These are phyloP conservation scores for Firmiana major DNA, from an alignment of 345 rosid genomes.

Conservation along the genomic window DNA sequence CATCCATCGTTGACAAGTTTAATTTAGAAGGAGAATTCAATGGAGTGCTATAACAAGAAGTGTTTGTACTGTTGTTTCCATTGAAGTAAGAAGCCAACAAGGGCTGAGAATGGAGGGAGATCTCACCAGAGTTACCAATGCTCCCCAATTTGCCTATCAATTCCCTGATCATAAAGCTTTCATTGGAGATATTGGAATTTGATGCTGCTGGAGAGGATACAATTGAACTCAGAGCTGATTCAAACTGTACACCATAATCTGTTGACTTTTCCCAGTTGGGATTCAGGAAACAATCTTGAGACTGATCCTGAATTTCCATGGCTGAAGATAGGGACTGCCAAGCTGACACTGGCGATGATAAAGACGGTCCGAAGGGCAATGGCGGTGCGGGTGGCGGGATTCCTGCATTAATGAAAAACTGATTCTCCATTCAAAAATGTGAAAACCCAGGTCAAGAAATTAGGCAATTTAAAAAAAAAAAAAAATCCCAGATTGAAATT, in stretches of 20 bases:
- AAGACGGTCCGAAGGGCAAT: not conserved
- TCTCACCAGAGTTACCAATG: slow-evolving; percentile 38
- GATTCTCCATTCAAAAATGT: slow-evolving; percentile 37
- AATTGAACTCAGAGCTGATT: slow-evolving; percentile 65
- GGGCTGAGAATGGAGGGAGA: slow-evolving; percentile 34
- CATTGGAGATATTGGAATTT: slow-evolving; percentile 46
- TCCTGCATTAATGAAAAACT: slow-evolving; percentile 38
- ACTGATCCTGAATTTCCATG: slow-evolving; percentile 28
- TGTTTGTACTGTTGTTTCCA: slow-evolving; percentile 35
- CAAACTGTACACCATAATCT: slow-evolving; percentile 27
- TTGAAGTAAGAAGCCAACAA: slow-evolving; percentile 15
- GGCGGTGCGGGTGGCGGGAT: not conserved
- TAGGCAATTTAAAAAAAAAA: not conserved
- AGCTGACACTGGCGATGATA: slow-evolving; percentile 21
- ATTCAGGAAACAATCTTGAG: slow-evolving; percentile 26
- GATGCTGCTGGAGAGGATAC: slow-evolving; percentile 72
- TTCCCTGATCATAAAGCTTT: slow-evolving; percentile 52
- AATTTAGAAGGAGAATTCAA: slow-evolving; percentile 48
- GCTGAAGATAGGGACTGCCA: slow-evolving; percentile 29
- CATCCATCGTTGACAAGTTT: slow-evolving; percentile 16
- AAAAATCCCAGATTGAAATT: not conserved
- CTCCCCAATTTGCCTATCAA: slow-evolving; percentile 59
- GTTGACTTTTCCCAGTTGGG: slow-evolving; percentile 16
- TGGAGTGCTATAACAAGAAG: slow-evolving; percentile 42
- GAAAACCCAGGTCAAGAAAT: slow-evolving; percentile 13